phyloP scores from a whole-genome alignment of 148 eudicot species.

The Rheum nobile region DNA sequence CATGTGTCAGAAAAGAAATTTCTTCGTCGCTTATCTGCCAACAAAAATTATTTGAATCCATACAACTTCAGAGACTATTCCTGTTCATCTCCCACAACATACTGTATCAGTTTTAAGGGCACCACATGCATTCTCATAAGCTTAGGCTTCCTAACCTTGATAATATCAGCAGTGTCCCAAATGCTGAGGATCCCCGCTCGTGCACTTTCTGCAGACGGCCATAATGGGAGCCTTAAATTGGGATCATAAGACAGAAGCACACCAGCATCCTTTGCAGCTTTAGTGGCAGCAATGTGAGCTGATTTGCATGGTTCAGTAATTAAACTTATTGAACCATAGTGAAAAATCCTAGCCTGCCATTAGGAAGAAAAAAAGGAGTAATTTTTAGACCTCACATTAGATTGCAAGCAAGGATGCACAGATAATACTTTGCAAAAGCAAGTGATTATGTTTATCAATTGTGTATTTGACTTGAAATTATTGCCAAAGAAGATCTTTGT shows the following conservation, averaged over 20 bases:
- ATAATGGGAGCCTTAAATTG: conserved; percentile 89
- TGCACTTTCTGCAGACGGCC: conserved; percentile 85
- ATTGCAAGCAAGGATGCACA: neutral
- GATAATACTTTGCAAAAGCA: neutral
- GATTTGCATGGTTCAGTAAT: conserved; percentile 92
- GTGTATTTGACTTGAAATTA: neutral
- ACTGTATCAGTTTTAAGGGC: neutral
- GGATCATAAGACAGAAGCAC: conserved; percentile 91
- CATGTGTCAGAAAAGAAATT: conserved; percentile 74
- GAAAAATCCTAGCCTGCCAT: conserved; percentile 83
- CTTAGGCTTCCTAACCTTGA: conserved; percentile 47
- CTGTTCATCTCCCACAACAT: neutral
- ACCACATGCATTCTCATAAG: neutral
- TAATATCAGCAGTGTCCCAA: conserved; percentile 93
- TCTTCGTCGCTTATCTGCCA: conserved; percentile 86
- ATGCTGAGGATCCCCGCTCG: conserved; percentile 91
- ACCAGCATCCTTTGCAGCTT: conserved; percentile 90
- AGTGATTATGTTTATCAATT: neutral
- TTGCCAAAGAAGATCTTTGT: neutral
- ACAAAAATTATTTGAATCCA: neutral
- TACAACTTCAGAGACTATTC: neutral
- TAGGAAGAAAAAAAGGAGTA: neutral
- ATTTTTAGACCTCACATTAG: neutral
- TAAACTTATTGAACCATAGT: conserved; percentile 92
- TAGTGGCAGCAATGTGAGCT: conserved; percentile 86